Evolutionary conservation across 1,284 basidiomycete genomes (phyloP), one percentile per base, ranked within the genome.

Genomic region (Marasmius oreades): DNA sequence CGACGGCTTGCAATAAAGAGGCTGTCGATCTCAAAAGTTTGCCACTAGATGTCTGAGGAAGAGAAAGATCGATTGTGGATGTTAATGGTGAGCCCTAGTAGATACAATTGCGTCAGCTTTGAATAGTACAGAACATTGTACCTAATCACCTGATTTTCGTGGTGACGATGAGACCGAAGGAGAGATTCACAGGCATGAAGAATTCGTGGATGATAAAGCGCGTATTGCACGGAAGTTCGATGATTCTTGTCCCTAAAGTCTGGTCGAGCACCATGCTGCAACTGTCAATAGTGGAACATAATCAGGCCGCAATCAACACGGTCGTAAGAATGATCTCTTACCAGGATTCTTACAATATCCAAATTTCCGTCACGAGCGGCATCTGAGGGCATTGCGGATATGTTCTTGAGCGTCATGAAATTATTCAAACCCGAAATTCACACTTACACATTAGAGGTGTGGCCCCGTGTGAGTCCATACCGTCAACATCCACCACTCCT

Each of bases 401-500:
- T n/a, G 42, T 55, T 23, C 28, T n/a, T 28, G 18, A 42, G 45
- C 16, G 16, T 20, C 45, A 20, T 36, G 18, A 47, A 47, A 6
- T 10, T 24, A 12, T 12, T 26, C 18, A 8, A 3, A 37, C 31
- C 16, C 4, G 8, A 26, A 18, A 52, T 59, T 22, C 50, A 55
- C 37, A 74, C 87, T 73, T 74, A 90, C 88, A 90, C 88, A 90
- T 90, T 56, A 90, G 73, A 6, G 88, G 81, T 20, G 87, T 90
- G 24, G 85, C 88, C 5, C 85, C 85, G 62, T 86, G 81, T 26
- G 78, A 71, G 63, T 90, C 88, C 73, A 82, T 79, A 24, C 82
- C 86, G 62, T 90, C 85, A 3, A 90, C 86, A 7, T 83, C 79
- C 34, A 90, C 80, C 22, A 79, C 67, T 45, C 82, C 83, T 4